Evolutionary conservation across 805 yeast species (phyloP).

Genomic region (Novakomyces olei): DNA sequence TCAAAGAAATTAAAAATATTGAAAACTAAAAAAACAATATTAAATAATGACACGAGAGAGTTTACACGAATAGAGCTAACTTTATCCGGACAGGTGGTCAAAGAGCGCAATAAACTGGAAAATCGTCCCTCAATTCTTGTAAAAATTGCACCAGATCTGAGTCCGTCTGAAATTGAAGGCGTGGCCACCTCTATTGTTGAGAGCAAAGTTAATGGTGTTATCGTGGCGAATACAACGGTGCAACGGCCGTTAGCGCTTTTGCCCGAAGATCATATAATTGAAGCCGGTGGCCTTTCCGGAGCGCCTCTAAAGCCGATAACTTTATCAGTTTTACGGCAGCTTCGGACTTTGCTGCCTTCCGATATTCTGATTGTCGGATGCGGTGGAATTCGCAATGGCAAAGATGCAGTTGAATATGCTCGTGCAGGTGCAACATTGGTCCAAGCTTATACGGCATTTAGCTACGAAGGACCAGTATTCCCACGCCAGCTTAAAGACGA

Average conservation of each 20-base stretch:
- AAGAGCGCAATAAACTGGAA: conserved; percentile 36
- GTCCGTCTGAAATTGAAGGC: conserved; percentile 55
- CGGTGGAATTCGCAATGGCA: conserved; percentile 77
- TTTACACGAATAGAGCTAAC: no score
- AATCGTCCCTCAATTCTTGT: conserved; percentile 58
- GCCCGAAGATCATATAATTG: conserved; percentile 26
- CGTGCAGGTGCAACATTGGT: conserved; percentile 85
- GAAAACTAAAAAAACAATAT: no score
- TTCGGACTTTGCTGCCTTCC: conserved; percentile 58
- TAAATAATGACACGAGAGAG: no score
- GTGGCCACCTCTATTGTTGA: conserved; percentile 61
- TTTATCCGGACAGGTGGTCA: conserved; percentile 35
- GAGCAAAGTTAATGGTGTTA: conserved; percentile 72
- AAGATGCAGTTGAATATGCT: conserved; percentile 78
- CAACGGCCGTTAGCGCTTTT: conserved; percentile 48
- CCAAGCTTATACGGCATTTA: conserved; percentile 72
- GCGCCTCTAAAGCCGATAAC: conserved; percentile 66
- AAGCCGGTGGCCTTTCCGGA: conserved; percentile 86
- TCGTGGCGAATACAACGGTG: conserved; percentile 79
- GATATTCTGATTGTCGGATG: conserved; percentile 68
- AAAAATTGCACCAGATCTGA: conserved; percentile 82
- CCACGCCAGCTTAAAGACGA: conserved; percentile 40
- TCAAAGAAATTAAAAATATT: no score
- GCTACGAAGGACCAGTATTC: conserved; percentile 79
- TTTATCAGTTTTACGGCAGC: conserved; percentile 42